A percentile compares a stretch with the other conserved stretches of the same genome.
Evolutionary conservation across 805 yeast species (phyloP).

Genomic region (Lipomyces lipofer): DNA sequence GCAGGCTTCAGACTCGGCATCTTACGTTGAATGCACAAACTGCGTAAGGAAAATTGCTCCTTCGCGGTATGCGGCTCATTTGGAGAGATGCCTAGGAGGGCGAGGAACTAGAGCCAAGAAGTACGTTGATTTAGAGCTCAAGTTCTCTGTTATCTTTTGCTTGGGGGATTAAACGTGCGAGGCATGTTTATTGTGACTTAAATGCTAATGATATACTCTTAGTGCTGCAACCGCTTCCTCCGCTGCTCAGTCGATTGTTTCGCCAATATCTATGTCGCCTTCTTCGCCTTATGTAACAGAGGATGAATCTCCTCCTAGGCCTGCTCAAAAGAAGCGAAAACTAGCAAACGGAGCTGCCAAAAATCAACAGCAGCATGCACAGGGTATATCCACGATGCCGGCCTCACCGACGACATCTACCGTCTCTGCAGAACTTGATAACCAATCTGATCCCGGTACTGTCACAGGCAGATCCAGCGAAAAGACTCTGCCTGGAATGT

Average conservation of each 20-base stretch:
- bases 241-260: constrained; percentile 12
- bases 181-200: background rate
- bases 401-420: constrained; percentile 3
- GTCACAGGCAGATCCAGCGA: background rate
- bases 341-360: constrained; percentile 8
- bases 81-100: constrained; percentile 85
- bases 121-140: no score
- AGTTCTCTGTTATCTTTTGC: no score
- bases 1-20: constrained; percentile 47
- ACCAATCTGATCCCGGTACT: constrained; percentile 9
- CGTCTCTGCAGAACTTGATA: constrained; percentile 1
- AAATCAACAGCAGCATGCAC: constrained; percentile 7
- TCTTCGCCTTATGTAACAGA: constrained; percentile 31
- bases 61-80: constrained; percentile 87
- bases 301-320: constrained; percentile 24
- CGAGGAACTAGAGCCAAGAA: constrained; percentile 38
- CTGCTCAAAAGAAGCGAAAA: constrained; percentile 16
- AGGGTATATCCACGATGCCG: constrained; percentile 6
- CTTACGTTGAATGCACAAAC: constrained; percentile 72
- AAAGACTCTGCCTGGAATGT: constrained; percentile 4
- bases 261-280: constrained; percentile 30
- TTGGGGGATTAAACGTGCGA: background rate
- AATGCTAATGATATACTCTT: background rate
- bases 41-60: constrained; percentile 89
- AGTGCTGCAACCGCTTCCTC: constrained; percentile 18